phyloP scores from a whole-genome alignment of 768 basidiomycete species.

The Collybia sordida region DNA sequence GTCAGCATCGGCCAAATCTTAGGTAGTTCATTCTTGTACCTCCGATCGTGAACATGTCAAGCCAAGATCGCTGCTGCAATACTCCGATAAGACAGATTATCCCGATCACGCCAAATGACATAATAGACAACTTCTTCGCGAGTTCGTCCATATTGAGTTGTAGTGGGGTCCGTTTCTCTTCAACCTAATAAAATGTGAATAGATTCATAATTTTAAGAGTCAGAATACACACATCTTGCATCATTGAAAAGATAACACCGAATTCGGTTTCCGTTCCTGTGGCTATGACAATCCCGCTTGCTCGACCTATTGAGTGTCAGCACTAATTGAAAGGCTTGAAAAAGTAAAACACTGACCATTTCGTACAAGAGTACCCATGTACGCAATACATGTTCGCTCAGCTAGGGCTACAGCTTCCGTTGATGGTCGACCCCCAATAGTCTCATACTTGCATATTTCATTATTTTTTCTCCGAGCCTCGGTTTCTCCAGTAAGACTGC shows the following conservation, averaged over 20 bases:
- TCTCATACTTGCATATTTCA: constrained; percentile 51
- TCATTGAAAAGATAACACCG: constrained; percentile 95
- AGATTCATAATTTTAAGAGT: constrained; percentile 12
- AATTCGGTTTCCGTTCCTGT: constrained; percentile 88
- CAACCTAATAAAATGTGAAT: constrained; percentile 40
- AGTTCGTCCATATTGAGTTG: constrained; percentile 97
- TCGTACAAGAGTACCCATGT: constrained; percentile 94
- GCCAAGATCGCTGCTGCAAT: constrained; percentile 81
- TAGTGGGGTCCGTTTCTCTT: constrained; percentile 90
- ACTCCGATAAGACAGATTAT: constrained; percentile 91
- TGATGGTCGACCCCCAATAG: constrained; percentile 17
- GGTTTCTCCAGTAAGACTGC: constrained; percentile 93
- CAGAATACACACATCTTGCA: constrained; percentile 76
- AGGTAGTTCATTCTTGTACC: constrained; percentile 46
- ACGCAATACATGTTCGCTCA: constrained; percentile 85
- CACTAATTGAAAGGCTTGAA: neutral
- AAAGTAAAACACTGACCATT: constrained; percentile 55
- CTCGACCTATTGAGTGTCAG: constrained; percentile 52
- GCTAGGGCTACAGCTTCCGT: constrained; percentile 62
- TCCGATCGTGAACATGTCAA: constrained; percentile 99
- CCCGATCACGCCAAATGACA: constrained; percentile 95
- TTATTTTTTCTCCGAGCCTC: constrained; percentile 69
- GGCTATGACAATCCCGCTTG: constrained; percentile 86
- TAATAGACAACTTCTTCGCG: constrained; percentile 83
- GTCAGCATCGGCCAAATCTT: neutral